phyloP scores from a whole-genome alignment of 306 rosid species.

The Amphicarpaea edgeworthii region DNA sequence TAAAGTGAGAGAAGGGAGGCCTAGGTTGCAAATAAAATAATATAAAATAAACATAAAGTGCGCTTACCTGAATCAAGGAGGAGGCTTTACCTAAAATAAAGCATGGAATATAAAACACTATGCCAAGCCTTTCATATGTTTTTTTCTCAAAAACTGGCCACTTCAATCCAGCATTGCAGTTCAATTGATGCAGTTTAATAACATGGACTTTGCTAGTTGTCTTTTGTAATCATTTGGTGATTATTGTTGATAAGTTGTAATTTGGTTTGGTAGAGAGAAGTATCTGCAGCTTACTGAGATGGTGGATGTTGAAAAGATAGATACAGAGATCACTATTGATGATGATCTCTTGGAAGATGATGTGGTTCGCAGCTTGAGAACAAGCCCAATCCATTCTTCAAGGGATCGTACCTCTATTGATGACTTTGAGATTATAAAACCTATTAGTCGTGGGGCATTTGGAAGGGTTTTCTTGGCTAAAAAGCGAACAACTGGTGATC shows the following conservation, averaged over 20 bases:
- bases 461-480: slow-evolving; percentile 99
- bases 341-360: slow-evolving; percentile 97
- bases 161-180: not conserved
- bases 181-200: not conserved
- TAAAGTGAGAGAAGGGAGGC: slow-evolving; percentile 12
- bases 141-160: not conserved
- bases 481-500: slow-evolving; percentile 98
- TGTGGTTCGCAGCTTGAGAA: slow-evolving; percentile 87
- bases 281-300: slow-evolving; percentile 95
- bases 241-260: slow-evolving; percentile 46
- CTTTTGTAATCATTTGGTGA: slow-evolving; percentile 29
- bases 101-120: not conserved
- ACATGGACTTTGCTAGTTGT: slow-evolving; percentile 39
- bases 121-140: not conserved
- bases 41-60: not conserved
- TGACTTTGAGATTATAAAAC: slow-evolving; percentile 94
- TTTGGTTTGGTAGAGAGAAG: slow-evolving; percentile 80
- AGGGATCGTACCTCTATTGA: slow-evolving; percentile 97
- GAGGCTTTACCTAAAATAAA: not conserved
- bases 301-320: slow-evolving; percentile 94
- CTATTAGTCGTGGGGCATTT: slow-evolving; percentile 99
- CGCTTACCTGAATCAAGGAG: not conserved
- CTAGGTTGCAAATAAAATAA: not conserved
- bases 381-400: slow-evolving; percentile 90
- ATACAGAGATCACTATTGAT: slow-evolving; percentile 75